Conservation (phyloP, 2,329 filamentous ascomycete genomes). For the Zalaria sp. region DNA sequence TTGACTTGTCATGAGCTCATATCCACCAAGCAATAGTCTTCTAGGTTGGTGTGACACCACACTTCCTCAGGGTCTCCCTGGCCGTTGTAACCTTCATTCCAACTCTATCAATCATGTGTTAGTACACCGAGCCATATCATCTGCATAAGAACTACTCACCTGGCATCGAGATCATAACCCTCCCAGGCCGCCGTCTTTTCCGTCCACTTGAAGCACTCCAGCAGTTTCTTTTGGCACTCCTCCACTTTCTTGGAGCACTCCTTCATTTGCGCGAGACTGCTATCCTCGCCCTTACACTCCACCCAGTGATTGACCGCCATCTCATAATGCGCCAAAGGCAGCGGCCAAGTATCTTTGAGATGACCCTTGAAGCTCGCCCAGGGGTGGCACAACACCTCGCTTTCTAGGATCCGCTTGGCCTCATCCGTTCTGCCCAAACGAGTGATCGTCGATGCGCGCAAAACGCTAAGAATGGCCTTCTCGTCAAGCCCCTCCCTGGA, state of each 20-base stretch:
- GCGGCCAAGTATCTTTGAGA: constrained; percentile 54
- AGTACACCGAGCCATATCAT: not conserved
- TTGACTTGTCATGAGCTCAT: no score
- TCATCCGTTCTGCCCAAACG: constrained; percentile 48
- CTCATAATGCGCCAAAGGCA: constrained; percentile 72
- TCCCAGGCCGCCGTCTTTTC: constrained; percentile 59
- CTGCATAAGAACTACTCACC: constrained; percentile 22
- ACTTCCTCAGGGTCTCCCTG: constrained; percentile 43
- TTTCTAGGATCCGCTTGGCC: constrained; percentile 49
- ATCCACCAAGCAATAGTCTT: not conserved
- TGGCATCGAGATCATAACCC: constrained; percentile 56
- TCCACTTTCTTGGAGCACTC: constrained; percentile 37
- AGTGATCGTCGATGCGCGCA: constrained; percentile 52
- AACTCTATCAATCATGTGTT: constrained; percentile 18
- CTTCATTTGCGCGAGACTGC: constrained; percentile 33
- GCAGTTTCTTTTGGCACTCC: constrained; percentile 25
- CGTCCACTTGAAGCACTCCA: constrained; percentile 50
- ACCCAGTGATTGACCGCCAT: constrained; percentile 71
- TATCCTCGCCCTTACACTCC: constrained; percentile 34
- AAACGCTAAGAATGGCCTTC: constrained; percentile 49
- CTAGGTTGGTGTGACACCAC: constrained; percentile 8
- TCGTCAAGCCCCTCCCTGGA: constrained; percentile 42
- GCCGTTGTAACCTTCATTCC: constrained; percentile 60
- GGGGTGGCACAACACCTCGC: constrained; percentile 47
- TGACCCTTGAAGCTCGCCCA: constrained; percentile 41